Evolutionary conservation across 768 basidiomycete species (phyloP).

Genomic region (Pisolithus tinctorius): DNA sequence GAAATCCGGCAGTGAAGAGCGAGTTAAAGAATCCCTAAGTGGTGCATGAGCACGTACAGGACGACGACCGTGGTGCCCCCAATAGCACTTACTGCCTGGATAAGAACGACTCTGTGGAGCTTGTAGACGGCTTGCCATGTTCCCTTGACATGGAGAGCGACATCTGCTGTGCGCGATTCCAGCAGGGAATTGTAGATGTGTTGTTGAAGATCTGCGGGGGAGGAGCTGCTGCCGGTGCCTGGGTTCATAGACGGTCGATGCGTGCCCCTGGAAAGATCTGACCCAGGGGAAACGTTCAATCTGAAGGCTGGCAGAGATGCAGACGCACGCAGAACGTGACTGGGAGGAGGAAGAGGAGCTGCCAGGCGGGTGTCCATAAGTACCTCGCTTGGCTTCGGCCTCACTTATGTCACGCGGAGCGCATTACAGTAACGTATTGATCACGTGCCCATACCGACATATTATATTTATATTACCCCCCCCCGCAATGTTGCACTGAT

Average conservation of each 20-base stretch:
- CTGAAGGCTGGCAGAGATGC: slow-evolving; percentile 8
- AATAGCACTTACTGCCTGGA: slow-evolving; percentile 65
- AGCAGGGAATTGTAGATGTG: slow-evolving; percentile 77
- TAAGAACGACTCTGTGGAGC: slow-evolving; percentile 80
- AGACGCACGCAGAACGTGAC: slow-evolving; percentile 7
- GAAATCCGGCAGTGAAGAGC: slow-evolving; percentile 77
- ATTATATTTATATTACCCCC: too few species aligned
- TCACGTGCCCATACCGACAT: background rate
- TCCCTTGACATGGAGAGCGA: slow-evolving; percentile 61
- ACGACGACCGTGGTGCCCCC: background rate
- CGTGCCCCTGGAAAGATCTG: background rate
- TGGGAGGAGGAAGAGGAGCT: background rate
- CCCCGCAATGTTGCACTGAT: too few species aligned
- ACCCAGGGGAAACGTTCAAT: background rate
- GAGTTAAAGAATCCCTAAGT: slow-evolving; percentile 79
- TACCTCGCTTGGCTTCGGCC: background rate
- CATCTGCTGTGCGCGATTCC: slow-evolving; percentile 67
- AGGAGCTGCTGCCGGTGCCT: slow-evolving; percentile 29
- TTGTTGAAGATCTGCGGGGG: slow-evolving; percentile 54
- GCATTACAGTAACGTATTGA: background rate
- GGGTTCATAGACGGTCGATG: slow-evolving; percentile 28
- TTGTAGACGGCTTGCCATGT: slow-evolving; percentile 70
- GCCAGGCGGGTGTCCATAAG: slow-evolving; percentile 1
- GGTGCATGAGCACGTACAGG: slow-evolving; percentile 4
- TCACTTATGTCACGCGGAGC: background rate